A percentile compares a stretch with the other conserved stretches of the same genome.
Conservation (phyloP, 2,329 filamentous ascomycete species). For the Chaetothyriales sp. region DNA sequence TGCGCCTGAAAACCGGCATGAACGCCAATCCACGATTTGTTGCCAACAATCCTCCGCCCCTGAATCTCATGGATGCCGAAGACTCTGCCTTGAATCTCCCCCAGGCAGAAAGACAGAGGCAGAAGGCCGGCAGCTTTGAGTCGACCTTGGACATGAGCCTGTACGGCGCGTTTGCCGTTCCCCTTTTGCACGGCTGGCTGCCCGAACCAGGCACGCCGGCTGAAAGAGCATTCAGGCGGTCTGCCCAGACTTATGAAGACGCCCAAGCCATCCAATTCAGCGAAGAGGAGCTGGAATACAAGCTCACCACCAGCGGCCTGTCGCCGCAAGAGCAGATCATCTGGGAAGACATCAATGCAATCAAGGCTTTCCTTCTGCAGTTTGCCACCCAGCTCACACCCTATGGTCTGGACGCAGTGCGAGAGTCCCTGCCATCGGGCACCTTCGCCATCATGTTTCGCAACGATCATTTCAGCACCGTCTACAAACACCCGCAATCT, state of each 20-base stretch:
- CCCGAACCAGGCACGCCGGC: constrained; percentile 50
- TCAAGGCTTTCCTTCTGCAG: constrained; percentile 64
- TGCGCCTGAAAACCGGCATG: constrained; percentile 88
- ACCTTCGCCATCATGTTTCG: constrained; percentile 83
- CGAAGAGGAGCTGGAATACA: constrained; percentile 76
- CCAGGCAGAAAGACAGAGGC: constrained; percentile 5
- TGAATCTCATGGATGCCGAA: constrained; percentile 23
- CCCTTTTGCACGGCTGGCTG: constrained; percentile 87
- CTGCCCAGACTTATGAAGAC: constrained; percentile 78
- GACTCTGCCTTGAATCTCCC: constrained; percentile 13
- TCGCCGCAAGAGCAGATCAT: constrained; percentile 60
- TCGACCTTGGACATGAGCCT: constrained; percentile 78
- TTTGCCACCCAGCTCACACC: constrained; percentile 80
- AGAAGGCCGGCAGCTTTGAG: constrained; percentile 62
- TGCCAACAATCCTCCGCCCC: constrained; percentile 39
- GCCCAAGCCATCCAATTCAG: constrained; percentile 78
- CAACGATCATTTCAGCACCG: constrained; percentile 91
- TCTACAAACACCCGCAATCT: constrained; percentile 76
- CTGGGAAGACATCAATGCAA: constrained; percentile 69
- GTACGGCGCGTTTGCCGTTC: constrained; percentile 78
- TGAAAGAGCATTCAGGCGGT: constrained; percentile 54
- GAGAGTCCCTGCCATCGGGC: constrained; percentile 56
- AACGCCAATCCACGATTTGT: constrained; percentile 91
- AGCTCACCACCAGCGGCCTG: constrained; percentile 52
- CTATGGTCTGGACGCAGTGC: constrained; percentile 64